Conservation (phyloP, 495 filamentous ascomycete species). For the Lophiostoma macrostomum region DNA sequence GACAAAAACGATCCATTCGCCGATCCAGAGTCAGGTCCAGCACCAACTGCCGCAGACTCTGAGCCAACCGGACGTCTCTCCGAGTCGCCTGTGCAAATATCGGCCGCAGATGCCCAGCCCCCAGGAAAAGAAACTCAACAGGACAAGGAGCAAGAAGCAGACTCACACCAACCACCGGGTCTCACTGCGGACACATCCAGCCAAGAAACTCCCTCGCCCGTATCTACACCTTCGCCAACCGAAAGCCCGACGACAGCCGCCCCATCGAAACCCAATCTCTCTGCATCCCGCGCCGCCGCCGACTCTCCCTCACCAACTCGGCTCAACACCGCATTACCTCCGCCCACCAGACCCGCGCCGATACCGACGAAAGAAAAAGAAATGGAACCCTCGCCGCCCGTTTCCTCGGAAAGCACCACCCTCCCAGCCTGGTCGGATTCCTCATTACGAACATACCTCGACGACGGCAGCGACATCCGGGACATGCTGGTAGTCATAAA, state of each 20-base stretch:
- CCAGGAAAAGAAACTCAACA: constrained; percentile 14
- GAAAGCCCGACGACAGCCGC: constrained; percentile 20
- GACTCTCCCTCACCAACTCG: constrained; percentile 27
- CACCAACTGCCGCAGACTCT: constrained; percentile 31
- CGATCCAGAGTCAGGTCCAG: constrained; percentile 31
- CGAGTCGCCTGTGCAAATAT: constrained; percentile 76
- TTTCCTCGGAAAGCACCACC: constrained; percentile 23
- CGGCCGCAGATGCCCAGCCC: constrained; percentile 39
- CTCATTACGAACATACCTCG: constrained; percentile 81
- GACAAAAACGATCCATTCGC: constrained; percentile 41
- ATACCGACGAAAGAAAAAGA: constrained; percentile 29
- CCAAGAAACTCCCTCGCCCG: constrained; percentile 30
- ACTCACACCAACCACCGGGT: constrained; percentile 32
- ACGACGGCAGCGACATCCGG: constrained; percentile 85
- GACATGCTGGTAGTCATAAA: constrained; percentile 89
- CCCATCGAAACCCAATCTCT: constrained; percentile 21
- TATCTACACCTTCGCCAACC: constrained; percentile 29
- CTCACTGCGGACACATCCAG: constrained; percentile 30
- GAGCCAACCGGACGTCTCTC: constrained; percentile 53
- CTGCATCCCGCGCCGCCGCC: constrained; percentile 7
- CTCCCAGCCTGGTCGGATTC: constrained; percentile 75
- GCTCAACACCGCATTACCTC: constrained; percentile 1
- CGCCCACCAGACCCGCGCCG: constrained; percentile 29
- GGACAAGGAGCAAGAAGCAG: constrained; percentile 25
- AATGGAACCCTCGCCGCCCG: constrained; percentile 24